Evolutionary conservation across 2,329 filamentous ascomycete genomes (phyloP).

Genomic region (Purpureocillium takamizusanense): DNA sequence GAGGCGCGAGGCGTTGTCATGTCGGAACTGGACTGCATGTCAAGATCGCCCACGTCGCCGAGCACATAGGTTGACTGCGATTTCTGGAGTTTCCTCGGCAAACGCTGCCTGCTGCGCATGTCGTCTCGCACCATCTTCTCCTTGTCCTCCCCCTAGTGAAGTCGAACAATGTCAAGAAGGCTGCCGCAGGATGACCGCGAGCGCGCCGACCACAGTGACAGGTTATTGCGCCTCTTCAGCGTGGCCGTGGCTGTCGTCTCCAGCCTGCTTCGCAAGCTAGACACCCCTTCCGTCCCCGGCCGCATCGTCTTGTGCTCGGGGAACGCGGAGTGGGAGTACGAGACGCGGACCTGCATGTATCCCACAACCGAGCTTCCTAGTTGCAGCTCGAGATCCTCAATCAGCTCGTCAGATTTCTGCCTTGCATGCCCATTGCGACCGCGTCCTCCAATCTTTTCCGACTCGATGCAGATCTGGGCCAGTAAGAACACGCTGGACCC

Average conservation of each 20-base stretch:
- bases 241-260: conserved; percentile 43
- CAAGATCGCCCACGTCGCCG: too few relatives aligned
- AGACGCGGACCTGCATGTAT: conserved; percentile 43
- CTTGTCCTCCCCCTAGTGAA: conserved; percentile 37
- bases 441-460: conserved; percentile 3
- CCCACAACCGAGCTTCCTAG: conserved; percentile 38
- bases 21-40: neutral
- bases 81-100: neutral
- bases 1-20: neutral
- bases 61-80: neutral
- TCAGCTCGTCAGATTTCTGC: conserved; percentile 43
- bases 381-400: conserved; percentile 48
- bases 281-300: conserved; percentile 19
- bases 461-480: conserved; percentile 32
- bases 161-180: conserved; percentile 34
- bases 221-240: conserved; percentile 37
- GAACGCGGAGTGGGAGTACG: conserved; percentile 49
- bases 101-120: neutral
- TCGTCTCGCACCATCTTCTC: conserved; percentile 16
- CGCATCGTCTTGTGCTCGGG: conserved; percentile 20
- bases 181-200: conserved; percentile 24
- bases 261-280: conserved; percentile 35
- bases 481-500: conserved; percentile 39
- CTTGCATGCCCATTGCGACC: conserved; percentile 14
- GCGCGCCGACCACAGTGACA: conserved; percentile 43